These are phyloP conservation scores for Myrica gale DNA, from an alignment of 306 rosid species.

Conservation along the genomic window DNA sequence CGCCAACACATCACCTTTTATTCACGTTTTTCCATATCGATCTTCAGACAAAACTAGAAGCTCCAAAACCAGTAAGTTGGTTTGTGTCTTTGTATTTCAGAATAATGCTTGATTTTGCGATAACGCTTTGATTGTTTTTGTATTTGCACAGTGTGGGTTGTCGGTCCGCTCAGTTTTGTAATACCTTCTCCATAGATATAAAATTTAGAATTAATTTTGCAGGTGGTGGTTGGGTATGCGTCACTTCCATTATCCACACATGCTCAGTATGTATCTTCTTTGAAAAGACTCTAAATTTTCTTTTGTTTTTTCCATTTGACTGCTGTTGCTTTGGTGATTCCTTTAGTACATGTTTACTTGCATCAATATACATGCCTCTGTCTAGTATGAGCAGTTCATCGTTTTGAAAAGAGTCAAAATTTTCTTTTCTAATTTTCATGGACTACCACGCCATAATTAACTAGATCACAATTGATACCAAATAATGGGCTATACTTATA, in stretches of 20 bases:
- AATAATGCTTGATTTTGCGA: slow-evolving; percentile 19
- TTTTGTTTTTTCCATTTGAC: slow-evolving; percentile 6
- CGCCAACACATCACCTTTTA: slow-evolving; percentile 83
- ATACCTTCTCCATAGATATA: slow-evolving; percentile 28
- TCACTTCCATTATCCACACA: slow-evolving; percentile 87
- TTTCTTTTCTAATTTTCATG: background rate
- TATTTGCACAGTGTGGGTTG: background rate
- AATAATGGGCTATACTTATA: background rate
- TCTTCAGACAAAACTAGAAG: slow-evolving; percentile 89
- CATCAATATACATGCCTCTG: background rate
- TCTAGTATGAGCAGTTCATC: background rate
- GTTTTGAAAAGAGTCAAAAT: too few species aligned
- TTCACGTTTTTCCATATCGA: slow-evolving; percentile 90
- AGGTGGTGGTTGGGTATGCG: slow-evolving; percentile 89
- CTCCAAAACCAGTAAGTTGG: slow-evolving; percentile 83
- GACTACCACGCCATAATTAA: background rate
- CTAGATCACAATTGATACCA: background rate
- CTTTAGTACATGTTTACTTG: background rate
- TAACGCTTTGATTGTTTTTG: slow-evolving; percentile 10
- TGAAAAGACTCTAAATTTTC: slow-evolving; percentile 7
- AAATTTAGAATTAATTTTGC: slow-evolving; percentile 37
- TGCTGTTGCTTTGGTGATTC: slow-evolving; percentile 15
- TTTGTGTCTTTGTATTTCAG: slow-evolving; percentile 18
- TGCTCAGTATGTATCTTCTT: slow-evolving; percentile 75
- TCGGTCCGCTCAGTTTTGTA: slow-evolving; percentile 12